phyloP scores from a whole-genome alignment of 371 early-diverging fungal genomes.

The Phascolomyces articulosus region DNA sequence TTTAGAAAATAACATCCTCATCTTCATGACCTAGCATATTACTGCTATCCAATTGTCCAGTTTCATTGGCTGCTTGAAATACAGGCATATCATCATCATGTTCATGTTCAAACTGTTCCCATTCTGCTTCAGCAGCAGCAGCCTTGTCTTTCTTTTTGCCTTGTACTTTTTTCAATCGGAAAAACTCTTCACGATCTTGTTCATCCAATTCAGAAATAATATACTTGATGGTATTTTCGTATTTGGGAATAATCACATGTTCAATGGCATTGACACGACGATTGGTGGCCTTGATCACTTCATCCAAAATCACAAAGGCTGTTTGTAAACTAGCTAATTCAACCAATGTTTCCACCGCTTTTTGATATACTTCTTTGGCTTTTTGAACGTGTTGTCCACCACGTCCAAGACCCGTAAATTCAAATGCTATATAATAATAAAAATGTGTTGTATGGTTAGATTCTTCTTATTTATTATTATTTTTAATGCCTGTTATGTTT shows the following conservation, averaged over 20 bases:
- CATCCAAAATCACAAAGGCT: slow-evolving; percentile 94
- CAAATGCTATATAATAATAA: slow-evolving; percentile 66
- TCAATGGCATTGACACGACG: slow-evolving; percentile 99
- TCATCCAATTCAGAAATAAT: slow-evolving; percentile 99
- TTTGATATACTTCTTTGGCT: slow-evolving; percentile 94
- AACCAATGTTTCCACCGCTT: slow-evolving; percentile 92
- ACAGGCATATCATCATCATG: slow-evolving; percentile 17
- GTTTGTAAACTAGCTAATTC: slow-evolving; percentile 95
- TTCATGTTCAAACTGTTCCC: slow-evolving; percentile 15
- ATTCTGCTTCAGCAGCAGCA: slow-evolving; percentile 54
- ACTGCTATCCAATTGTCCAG: slow-evolving; percentile 33
- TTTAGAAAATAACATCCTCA: slow-evolving; percentile 65
- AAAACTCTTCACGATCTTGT: slow-evolving; percentile 99
- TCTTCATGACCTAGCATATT: slow-evolving; percentile 57
- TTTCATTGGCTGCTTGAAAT: slow-evolving; percentile 43
- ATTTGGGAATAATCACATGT: slow-evolving; percentile 97
- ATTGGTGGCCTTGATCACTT: slow-evolving; percentile 98
- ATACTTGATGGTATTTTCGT: slow-evolving; percentile 98
- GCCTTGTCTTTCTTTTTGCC: slow-evolving; percentile 94
- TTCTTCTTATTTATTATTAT: neutral
- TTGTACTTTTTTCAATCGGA: slow-evolving; percentile 96
- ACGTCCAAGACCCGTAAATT: slow-evolving; percentile 95
- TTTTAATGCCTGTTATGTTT: too few species aligned
- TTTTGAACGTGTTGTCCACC: slow-evolving; percentile 96
- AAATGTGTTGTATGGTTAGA: too few species aligned